Conservation (phyloP, 176 grass and related monocot species). For the Thinopyrum elongatum region DNA sequence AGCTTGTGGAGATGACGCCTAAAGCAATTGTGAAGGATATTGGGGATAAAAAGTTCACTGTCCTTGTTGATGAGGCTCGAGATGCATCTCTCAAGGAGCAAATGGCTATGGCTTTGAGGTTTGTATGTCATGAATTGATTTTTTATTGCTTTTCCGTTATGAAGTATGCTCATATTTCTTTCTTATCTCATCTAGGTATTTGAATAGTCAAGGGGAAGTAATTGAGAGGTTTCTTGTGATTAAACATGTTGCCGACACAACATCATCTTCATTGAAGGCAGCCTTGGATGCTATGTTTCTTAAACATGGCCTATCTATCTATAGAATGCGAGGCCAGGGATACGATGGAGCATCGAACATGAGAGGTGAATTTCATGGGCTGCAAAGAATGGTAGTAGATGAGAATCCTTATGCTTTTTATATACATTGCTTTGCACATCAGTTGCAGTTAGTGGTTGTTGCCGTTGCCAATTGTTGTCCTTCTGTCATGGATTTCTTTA, state of each 20-base stretch:
- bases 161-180: no score
- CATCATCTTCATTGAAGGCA: no score
- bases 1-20: no score
- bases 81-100: not conserved
- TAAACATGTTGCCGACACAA: no score
- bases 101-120: no score
- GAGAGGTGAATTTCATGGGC: not conserved
- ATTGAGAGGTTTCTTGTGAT: not conserved
- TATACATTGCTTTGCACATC: not conserved
- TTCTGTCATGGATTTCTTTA: not conserved
- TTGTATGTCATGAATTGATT: no score
- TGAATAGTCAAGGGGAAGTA: not conserved
- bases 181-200: no score
- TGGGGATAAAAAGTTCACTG: no score
- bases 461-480: not conserved
- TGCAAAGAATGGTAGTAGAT: not conserved
- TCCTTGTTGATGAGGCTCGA: not conserved
- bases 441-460: not conserved
- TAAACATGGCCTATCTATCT: no score
- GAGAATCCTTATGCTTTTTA: not conserved
- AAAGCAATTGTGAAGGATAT: no score
- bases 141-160: no score
- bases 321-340: no score
- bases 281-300: not conserved
- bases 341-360: not conserved